A percentile compares a stretch with the other conserved stretches of the same genome.
These are phyloP conservation scores for Podaxis carcinomalis DNA, from an alignment of 768 basidiomycete species.

Conservation along the genomic window DNA sequence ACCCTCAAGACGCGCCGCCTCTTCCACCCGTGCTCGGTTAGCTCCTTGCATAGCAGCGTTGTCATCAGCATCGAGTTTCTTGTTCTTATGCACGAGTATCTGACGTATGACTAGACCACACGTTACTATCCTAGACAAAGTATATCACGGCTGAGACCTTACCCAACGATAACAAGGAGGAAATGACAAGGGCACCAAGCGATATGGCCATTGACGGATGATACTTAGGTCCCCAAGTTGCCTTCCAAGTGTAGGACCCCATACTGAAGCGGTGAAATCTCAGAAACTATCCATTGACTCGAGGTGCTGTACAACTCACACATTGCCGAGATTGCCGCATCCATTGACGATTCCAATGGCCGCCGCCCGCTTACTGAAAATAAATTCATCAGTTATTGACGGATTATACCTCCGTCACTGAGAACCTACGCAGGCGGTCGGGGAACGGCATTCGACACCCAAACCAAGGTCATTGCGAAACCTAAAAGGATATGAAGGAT, in stretches of 20 bases:
- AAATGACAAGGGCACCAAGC: slow-evolving; percentile 29
- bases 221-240: slow-evolving; percentile 52
- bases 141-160: slow-evolving; percentile 1
- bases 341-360: slow-evolving; percentile 60
- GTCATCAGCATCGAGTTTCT: slow-evolving; percentile 45
- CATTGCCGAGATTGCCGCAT: slow-evolving; percentile 43
- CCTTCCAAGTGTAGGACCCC: slow-evolving; percentile 55
- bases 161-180: slow-evolving; percentile 29
- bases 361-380: slow-evolving; percentile 36
- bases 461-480: slow-evolving; percentile 43
- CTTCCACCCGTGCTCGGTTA: slow-evolving; percentile 45
- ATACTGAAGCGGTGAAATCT: slow-evolving; percentile 28
- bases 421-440: slow-evolving; percentile 38
- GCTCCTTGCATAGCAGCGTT: slow-evolving; percentile 37
- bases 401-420: not conserved
- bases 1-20: slow-evolving; percentile 56
- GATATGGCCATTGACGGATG: slow-evolving; percentile 54
- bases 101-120: slow-evolving; percentile 33
- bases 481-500: slow-evolving; percentile 20
- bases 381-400: not conserved
- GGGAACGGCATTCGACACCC: slow-evolving; percentile 56
- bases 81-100: slow-evolving; percentile 50
- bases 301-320: slow-evolving; percentile 32
- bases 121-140: not conserved
- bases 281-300: not conserved